Evolutionary conservation across 805 yeast species (phyloP).

Genomic region (Candida xyloterini): DNA sequence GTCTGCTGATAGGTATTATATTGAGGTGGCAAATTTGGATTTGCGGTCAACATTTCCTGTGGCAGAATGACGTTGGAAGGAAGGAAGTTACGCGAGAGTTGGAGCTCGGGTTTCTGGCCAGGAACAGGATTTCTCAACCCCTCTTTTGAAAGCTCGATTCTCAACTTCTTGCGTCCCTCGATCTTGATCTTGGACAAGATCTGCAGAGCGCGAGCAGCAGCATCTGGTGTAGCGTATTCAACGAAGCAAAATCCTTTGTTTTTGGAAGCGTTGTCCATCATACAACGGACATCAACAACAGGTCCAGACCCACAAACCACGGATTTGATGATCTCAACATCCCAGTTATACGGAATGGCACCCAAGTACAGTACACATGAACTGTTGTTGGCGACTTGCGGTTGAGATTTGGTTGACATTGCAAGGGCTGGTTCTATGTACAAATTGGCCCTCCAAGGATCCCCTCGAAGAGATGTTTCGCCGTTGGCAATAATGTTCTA

Average conservation of each 20-base stretch:
- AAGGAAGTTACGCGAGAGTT: constrained; percentile 42
- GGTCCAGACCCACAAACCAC: constrained; percentile 73
- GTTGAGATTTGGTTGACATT: constrained; percentile 12
- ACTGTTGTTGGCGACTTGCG: constrained; percentile 24
- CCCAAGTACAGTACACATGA: constrained; percentile 57
- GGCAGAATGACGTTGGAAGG: constrained; percentile 62
- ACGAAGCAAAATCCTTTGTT: constrained; percentile 68
- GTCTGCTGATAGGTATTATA: constrained; percentile 21
- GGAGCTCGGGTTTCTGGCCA: constrained; percentile 41
- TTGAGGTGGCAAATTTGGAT: constrained; percentile 24
- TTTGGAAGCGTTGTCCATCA: constrained; percentile 55
- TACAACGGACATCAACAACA: constrained; percentile 62
- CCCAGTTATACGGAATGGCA: constrained; percentile 71
- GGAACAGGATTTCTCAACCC: constrained; percentile 43
- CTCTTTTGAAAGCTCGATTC: constrained; percentile 62
- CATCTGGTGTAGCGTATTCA: constrained; percentile 50
- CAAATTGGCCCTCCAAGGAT: constrained; percentile 15
- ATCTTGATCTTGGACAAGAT: constrained; percentile 44
- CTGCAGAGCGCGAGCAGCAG: constrained; percentile 49
- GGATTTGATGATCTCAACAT: constrained; percentile 55
- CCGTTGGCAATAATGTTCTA: constrained; percentile 13
- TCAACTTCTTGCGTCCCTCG: constrained; percentile 44
- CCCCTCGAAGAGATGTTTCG: constrained; percentile 12
- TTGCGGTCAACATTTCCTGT: constrained; percentile 37
- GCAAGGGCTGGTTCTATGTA: constrained; percentile 12